A percentile compares a stretch with the other conserved stretches of the same genome.
phyloP scores from a whole-genome alignment of 306 rosid species.

The Dryas octopetala region DNA sequence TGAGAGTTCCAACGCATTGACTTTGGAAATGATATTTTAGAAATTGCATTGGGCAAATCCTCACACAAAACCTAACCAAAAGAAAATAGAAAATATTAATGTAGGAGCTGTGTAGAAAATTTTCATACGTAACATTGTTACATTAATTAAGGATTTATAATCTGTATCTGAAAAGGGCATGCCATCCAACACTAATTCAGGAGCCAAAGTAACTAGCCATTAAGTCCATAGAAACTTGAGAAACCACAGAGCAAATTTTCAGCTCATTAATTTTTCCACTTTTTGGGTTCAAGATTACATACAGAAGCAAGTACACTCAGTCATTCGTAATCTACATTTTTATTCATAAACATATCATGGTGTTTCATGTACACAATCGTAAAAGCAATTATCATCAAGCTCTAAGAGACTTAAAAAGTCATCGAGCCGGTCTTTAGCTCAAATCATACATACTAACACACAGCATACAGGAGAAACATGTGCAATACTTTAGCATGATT shows the following conservation, averaged over 20 bases:
- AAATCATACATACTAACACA: not conserved
- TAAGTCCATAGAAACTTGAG: not conserved
- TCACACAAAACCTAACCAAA: slow-evolving; percentile 70
- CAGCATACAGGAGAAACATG: not conserved
- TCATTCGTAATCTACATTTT: not conserved
- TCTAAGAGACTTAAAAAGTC: too few species aligned
- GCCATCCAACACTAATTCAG: not conserved
- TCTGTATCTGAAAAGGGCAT: not conserved
- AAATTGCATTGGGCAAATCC: slow-evolving; percentile 68
- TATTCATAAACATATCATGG: not conserved
- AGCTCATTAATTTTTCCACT: not conserved
- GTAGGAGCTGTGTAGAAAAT: not conserved
- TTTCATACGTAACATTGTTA: not conserved
- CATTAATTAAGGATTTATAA: not conserved
- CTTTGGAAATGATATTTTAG: slow-evolving; percentile 83
- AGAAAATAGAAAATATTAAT: not conserved
- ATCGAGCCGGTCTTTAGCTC: not conserved
- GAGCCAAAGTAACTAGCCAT: not conserved
- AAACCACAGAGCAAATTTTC: not conserved
- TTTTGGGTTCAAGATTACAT: not conserved
- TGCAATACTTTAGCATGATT: not conserved
- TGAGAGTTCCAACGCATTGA: slow-evolving; percentile 97
- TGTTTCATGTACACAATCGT: not conserved
- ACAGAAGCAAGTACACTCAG: not conserved
- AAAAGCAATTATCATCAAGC: not conserved